These are phyloP conservation scores for Primulina eburnea DNA, from an alignment of 257 asterid genomes.

Conservation along the genomic window DNA sequence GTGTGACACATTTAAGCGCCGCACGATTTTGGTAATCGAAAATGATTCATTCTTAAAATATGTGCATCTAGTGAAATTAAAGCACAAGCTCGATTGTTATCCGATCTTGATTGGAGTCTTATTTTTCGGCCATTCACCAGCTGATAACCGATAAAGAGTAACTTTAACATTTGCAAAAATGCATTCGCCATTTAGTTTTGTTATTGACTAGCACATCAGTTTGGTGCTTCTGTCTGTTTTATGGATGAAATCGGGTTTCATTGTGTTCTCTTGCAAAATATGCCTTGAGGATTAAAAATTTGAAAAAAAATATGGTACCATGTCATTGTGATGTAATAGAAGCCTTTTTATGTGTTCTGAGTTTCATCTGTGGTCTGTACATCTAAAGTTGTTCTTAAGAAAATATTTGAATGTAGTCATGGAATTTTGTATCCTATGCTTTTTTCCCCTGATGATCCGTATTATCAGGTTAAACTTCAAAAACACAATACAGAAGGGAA, in stretches of 20 bases:
- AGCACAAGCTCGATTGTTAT: background rate
- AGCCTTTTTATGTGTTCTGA: background rate
- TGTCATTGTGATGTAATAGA: background rate
- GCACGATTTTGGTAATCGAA: too few relatives aligned
- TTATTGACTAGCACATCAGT: background rate
- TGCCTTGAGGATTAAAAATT: background rate
- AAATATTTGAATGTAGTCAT: slow-evolving; percentile 4
- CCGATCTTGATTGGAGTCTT: slow-evolving; percentile 14
- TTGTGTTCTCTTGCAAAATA: background rate
- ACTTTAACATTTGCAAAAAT: background rate
- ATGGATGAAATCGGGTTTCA: background rate
- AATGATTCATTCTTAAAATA: too few relatives aligned
- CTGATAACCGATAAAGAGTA: background rate
- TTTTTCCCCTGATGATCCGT: slow-evolving; percentile 22
- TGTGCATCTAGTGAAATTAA: background rate
- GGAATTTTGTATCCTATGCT: slow-evolving; percentile 11
- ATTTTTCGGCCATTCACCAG: background rate
- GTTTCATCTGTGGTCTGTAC: slow-evolving; percentile 19
- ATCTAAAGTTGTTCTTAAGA: background rate
- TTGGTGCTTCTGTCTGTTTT: background rate
- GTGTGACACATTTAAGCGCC: background rate
- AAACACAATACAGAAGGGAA: slow-evolving; percentile 72
- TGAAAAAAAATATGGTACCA: background rate
- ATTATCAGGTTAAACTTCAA: slow-evolving; percentile 79
- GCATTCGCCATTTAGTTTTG: background rate